Conservation (phyloP, 192 early-diverging fungal genomes). For the Podila horticola region DNA sequence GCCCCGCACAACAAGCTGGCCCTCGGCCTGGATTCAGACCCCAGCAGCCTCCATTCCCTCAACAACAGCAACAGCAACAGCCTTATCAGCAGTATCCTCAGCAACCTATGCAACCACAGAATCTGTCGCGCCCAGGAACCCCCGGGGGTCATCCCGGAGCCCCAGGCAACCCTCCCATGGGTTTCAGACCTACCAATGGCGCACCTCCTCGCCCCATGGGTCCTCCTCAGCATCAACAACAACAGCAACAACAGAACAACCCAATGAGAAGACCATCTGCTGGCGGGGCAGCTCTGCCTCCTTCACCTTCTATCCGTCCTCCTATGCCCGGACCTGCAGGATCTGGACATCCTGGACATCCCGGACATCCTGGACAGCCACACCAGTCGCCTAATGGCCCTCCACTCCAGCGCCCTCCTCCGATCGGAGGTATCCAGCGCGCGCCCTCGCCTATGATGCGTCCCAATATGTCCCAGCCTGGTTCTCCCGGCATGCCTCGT, state of each 20-base stretch:
- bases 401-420: constrained; percentile 30
- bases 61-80: constrained; percentile 10
- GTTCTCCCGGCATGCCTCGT: constrained; percentile 37
- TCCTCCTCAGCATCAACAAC: constrained; percentile 15
- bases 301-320: constrained; percentile 31
- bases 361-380: constrained; percentile 10
- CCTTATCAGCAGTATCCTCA: constrained; percentile 2
- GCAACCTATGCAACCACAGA: background rate
- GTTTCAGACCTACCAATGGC: constrained; percentile 26
- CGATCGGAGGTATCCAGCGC: constrained; percentile 28
- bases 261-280: constrained; percentile 31
- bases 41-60: background rate
- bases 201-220: constrained; percentile 16
- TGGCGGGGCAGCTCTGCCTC: constrained; percentile 3
- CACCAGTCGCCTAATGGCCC: constrained; percentile 8
- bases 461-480: constrained; percentile 28
- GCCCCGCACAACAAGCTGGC: constrained; percentile 20
- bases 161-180: constrained; percentile 10
- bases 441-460: constrained; percentile 44
- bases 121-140: constrained; percentile 5
- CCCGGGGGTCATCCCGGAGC: constrained; percentile 13
- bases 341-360: constrained; percentile 17
- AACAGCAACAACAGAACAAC: constrained; percentile 4
- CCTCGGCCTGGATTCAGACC: constrained; percentile 45
- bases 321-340: constrained; percentile 33